Conservation (phyloP, 1,284 basidiomycete genomes). For the Serendipita sp. region DNA sequence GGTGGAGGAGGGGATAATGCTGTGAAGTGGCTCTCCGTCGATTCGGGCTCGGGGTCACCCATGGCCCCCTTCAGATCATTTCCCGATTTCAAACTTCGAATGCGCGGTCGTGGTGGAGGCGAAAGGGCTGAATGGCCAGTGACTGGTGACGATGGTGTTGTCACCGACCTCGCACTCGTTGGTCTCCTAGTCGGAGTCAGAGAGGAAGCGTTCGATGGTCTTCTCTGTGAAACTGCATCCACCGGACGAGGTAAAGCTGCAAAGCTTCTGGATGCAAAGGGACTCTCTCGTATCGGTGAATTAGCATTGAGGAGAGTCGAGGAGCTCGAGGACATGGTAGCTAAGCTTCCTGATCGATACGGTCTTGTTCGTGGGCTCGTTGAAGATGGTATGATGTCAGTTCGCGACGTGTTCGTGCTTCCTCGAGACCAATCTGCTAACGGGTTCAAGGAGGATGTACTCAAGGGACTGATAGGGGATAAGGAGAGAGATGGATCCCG, state of each 20-base stretch:
- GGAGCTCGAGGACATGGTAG: background rate
- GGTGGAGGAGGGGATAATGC: background rate
- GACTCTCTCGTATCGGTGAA: background rate
- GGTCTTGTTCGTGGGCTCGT: background rate
- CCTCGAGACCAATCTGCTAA: background rate
- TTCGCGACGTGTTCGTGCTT: background rate
- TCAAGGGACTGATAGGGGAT: background rate
- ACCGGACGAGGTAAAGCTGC: background rate
- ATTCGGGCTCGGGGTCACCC: background rate
- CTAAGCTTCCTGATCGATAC: background rate
- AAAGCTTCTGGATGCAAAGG: background rate
- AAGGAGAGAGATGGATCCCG: background rate
- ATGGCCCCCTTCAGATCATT: background rate
- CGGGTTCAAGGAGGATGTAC: background rate
- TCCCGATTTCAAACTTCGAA: background rate
- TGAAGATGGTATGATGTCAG: background rate
- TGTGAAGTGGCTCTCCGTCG: background rate
- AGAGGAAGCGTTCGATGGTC: background rate
- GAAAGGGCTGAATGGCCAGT: background rate
- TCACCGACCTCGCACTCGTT: background rate
- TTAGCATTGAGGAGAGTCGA: background rate
- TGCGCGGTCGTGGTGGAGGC: background rate
- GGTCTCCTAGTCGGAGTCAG: background rate
- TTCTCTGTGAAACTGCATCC: background rate
- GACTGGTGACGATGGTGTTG: background rate